A percentile compares a stretch with the other conserved stretches of the same genome.
Evolutionary conservation across 495 filamentous ascomycete genomes (phyloP).

Genomic region (Corynascus novoguineensis): DNA sequence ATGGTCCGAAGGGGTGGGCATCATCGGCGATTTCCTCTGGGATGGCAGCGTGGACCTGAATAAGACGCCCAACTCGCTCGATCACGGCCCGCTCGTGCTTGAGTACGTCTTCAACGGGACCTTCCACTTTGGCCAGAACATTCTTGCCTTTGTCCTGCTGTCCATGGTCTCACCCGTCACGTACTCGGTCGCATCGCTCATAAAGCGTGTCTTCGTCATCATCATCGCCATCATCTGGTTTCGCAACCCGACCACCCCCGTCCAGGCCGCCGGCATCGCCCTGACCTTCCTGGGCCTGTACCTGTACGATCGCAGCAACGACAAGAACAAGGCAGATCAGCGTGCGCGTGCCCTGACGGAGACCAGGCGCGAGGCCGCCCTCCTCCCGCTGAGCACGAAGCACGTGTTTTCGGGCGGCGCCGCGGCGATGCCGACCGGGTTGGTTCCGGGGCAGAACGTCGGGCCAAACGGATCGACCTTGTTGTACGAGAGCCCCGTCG

Average conservation of each 20-base stretch:
- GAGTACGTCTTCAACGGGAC: constrained; percentile 97
- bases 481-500: constrained; percentile 32
- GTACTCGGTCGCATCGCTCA: constrained; percentile 89
- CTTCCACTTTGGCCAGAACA: constrained; percentile 95
- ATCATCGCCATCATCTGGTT: constrained; percentile 95
- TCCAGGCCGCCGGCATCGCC: constrained; percentile 78
- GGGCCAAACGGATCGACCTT: constrained; percentile 19
- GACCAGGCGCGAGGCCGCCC: constrained; percentile 39
- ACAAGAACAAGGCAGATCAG: constrained; percentile 77
- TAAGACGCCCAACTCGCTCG: constrained; percentile 59
- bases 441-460: background rate
- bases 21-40: constrained; percentile 68
- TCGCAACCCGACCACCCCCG: constrained; percentile 71
- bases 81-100: constrained; percentile 69
- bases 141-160: constrained; percentile 86
- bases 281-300: constrained; percentile 92
- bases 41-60: constrained; percentile 58
- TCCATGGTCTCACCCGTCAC: constrained; percentile 93
- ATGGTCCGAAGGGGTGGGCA: constrained; percentile 73
- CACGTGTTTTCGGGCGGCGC: no score
- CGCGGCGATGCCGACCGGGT: background rate
- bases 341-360: constrained; percentile 50
- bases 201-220: constrained; percentile 97
- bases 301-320: constrained; percentile 88
- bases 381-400: constrained; percentile 61